These are phyloP conservation scores for Chrysoporthe puriensis DNA, from an alignment of 2,329 filamentous ascomycete species.

Conservation along the genomic window DNA sequence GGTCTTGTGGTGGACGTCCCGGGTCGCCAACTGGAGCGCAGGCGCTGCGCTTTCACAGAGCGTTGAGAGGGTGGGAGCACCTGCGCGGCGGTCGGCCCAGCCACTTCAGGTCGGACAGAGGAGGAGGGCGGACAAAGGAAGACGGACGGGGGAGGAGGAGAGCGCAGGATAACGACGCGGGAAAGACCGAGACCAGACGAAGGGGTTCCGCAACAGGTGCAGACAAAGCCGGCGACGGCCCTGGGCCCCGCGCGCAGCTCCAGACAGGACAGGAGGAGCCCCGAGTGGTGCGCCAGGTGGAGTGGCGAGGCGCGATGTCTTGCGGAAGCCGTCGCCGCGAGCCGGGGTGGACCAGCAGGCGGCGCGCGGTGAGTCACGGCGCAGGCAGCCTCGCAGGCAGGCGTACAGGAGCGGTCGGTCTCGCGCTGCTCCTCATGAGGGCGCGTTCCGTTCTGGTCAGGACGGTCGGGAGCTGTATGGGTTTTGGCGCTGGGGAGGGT, in stretches of 20 bases:
- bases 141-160: neutral
- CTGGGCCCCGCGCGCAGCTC: too few relatives aligned
- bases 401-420: too few relatives aligned
- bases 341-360: neutral
- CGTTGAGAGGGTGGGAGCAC: neutral
- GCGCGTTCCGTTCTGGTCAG: too few relatives aligned
- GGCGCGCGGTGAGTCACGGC: conserved; percentile 20
- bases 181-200: neutral
- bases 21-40: neutral
- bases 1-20: neutral
- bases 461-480: too few relatives aligned
- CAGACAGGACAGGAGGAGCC: neutral
- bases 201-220: neutral
- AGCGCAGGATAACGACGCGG: neutral
- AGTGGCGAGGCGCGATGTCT: conserved; percentile 22
- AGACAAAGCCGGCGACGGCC: neutral
- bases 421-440: too few relatives aligned
- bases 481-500: too few relatives aligned
- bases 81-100: neutral
- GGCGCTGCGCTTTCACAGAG: neutral
- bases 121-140: too few relatives aligned
- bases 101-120: neutral
- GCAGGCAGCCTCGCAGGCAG: conserved; percentile 9
- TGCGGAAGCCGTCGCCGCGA: too few relatives aligned
- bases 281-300: neutral